Conservation (phyloP, 1,284 basidiomycete species). For the Leccinum angustisporum region DNA sequence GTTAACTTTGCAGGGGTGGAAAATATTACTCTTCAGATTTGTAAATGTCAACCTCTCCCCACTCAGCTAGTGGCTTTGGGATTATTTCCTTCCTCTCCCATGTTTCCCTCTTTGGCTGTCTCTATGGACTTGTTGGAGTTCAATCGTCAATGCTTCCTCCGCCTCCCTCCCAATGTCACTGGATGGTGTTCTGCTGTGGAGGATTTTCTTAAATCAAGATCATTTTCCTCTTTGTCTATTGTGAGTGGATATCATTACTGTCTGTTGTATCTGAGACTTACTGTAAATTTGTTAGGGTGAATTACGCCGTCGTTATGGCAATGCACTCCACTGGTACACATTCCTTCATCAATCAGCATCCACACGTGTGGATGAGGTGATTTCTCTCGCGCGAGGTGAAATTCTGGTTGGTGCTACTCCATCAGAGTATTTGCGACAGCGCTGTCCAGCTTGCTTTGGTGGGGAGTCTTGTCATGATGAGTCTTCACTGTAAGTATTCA, state of each 20-base stretch:
- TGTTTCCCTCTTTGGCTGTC: neutral
- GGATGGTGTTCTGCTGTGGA: neutral
- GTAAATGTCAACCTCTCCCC: neutral
- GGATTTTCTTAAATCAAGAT: neutral
- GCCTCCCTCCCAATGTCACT: neutral
- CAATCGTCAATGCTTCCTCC: neutral
- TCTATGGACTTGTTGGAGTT: neutral
- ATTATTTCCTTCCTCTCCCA: neutral
- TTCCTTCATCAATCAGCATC: neutral
- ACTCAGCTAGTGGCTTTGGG: neutral
- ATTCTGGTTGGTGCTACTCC: too few species aligned
- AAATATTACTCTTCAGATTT: too few species aligned
- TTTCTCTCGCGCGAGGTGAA: too few species aligned
- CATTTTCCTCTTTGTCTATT: neutral
- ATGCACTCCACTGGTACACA: neutral
- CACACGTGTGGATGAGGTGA: neutral
- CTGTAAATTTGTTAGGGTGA: neutral
- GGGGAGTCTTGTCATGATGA: too few species aligned
- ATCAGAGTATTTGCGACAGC: too few species aligned
- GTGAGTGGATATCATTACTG: neutral
- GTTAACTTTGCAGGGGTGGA: too few species aligned
- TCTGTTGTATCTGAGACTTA: neutral
- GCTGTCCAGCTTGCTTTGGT: too few species aligned
- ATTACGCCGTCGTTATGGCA: neutral
- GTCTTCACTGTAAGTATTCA: too few species aligned